Conservation (phyloP, 2,329 filamentous ascomycete genomes). For the Fusarium mexicanum region DNA sequence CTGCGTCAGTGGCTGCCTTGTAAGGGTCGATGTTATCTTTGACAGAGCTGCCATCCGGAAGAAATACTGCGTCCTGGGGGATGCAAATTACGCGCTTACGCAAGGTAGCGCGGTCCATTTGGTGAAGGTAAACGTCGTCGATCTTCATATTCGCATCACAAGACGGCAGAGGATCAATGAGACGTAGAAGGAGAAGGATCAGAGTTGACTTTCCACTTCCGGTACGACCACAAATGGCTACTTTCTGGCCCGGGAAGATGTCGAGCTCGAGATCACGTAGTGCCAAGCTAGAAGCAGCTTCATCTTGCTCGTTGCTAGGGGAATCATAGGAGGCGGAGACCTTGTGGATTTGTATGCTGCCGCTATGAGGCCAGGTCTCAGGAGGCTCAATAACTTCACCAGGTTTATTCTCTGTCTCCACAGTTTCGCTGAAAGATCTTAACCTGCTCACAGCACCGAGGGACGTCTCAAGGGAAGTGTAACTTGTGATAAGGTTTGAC, state of each 20-base stretch:
- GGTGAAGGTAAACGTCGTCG: constrained; percentile 51
- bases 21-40: constrained; percentile 56
- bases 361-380: constrained; percentile 46
- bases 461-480: constrained; percentile 38
- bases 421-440: constrained; percentile 39
- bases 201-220: constrained; percentile 58
- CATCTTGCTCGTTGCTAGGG: neutral
- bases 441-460: constrained; percentile 36
- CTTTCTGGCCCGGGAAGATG: constrained; percentile 46
- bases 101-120: constrained; percentile 53
- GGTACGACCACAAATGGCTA: constrained; percentile 51
- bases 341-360: constrained; percentile 44
- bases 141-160: constrained; percentile 50
- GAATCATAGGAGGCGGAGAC: constrained; percentile 49
- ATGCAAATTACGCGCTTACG: constrained; percentile 61
- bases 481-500: constrained; percentile 30
- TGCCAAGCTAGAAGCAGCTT: constrained; percentile 28
- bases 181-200: constrained; percentile 52
- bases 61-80: constrained; percentile 64
- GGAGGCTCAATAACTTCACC: constrained; percentile 32
- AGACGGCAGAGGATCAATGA: constrained; percentile 51
- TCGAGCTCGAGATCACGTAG: constrained; percentile 42
- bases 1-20: constrained; percentile 41
- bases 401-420: constrained; percentile 37
- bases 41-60: constrained; percentile 55